Conservation (phyloP, 768 basidiomycete genomes). For the Boletus rufocinnamomeus region DNA sequence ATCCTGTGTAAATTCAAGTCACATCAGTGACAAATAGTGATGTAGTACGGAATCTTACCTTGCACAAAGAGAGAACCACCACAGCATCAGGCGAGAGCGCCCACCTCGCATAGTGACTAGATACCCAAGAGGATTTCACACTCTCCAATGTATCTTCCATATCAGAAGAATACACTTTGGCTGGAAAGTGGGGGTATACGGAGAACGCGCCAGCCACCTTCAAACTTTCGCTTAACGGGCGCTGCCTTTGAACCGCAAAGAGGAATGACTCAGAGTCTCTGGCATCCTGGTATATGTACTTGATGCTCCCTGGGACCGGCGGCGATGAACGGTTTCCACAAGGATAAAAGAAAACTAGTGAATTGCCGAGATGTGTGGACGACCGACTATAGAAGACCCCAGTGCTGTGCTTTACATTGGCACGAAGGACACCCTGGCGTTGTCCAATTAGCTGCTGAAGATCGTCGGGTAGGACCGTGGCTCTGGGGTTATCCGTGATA, state of each 20-base stretch:
- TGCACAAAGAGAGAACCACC: slow-evolving; percentile 3
- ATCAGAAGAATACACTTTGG: not conserved
- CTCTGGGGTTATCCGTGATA: not conserved
- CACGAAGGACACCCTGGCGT: not conserved
- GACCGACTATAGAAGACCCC: slow-evolving; percentile 4
- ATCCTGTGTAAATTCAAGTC: not conserved
- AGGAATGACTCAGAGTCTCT: too few species aligned
- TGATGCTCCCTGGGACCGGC: too few species aligned
- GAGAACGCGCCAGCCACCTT: not conserved
- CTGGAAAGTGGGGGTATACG: slow-evolving; percentile 6
- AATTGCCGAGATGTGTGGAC: slow-evolving; percentile 13
- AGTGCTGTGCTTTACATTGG: too few species aligned
- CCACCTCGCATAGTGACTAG: slow-evolving; percentile 4
- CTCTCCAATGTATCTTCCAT: not conserved
- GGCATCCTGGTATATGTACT: too few species aligned
- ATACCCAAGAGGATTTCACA: not conserved
- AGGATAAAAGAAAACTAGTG: slow-evolving; percentile 11
- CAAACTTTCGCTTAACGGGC: too few species aligned
- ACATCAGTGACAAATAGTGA: not conserved
- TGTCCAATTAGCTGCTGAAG: slow-evolving; percentile 1
- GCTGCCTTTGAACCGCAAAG: too few species aligned
- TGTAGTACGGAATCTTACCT: not conserved
- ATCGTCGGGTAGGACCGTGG: not conserved
- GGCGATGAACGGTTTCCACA: too few species aligned
- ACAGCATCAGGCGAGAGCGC: not conserved